These are phyloP conservation scores for Suillus bovinus DNA, from an alignment of 768 basidiomycete species.

Conservation along the genomic window DNA sequence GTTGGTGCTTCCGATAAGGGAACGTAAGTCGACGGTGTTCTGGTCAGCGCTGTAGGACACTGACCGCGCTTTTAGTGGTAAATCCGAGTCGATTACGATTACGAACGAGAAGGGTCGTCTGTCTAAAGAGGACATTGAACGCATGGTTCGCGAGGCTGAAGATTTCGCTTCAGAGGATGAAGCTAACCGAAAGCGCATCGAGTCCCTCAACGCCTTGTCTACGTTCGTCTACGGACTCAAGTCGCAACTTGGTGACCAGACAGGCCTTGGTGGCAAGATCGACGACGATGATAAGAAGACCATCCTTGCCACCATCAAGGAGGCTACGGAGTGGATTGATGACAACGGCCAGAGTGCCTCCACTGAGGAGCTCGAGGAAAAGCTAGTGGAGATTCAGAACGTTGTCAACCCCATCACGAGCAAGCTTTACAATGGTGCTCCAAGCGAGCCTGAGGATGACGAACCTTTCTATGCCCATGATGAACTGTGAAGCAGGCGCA, in stretches of 20 bases:
- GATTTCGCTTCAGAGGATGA: slow-evolving; percentile 84
- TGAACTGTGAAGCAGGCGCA: slow-evolving; percentile 40
- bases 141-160: slow-evolving; percentile 94
- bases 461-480: slow-evolving; percentile 49
- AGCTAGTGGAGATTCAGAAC: slow-evolving; percentile 73
- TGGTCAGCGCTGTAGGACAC: not conserved
- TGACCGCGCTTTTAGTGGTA: slow-evolving; percentile 51
- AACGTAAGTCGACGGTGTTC: slow-evolving; percentile 52
- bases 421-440: slow-evolving; percentile 66
- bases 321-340: slow-evolving; percentile 91
- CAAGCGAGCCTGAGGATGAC: slow-evolving; percentile 36
- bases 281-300: slow-evolving; percentile 82
- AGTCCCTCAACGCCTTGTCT: slow-evolving; percentile 80
- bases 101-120: slow-evolving; percentile 96
- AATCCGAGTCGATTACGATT: slow-evolving; percentile 89
- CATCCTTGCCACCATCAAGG: slow-evolving; percentile 79
- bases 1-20: slow-evolving; percentile 93
- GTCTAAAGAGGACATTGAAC: slow-evolving; percentile 87
- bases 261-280: slow-evolving; percentile 90
- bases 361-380: slow-evolving; percentile 91
- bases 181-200: slow-evolving; percentile 78
- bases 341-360: slow-evolving; percentile 73
- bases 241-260: slow-evolving; percentile 81
- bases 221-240: slow-evolving; percentile 86
- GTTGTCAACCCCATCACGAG: slow-evolving; percentile 83